Percentiles rank a stretch among this genome's conserved stretches.
Conservation (phyloP, 768 basidiomycete genomes). For the Glaciozyma martinii region DNA sequence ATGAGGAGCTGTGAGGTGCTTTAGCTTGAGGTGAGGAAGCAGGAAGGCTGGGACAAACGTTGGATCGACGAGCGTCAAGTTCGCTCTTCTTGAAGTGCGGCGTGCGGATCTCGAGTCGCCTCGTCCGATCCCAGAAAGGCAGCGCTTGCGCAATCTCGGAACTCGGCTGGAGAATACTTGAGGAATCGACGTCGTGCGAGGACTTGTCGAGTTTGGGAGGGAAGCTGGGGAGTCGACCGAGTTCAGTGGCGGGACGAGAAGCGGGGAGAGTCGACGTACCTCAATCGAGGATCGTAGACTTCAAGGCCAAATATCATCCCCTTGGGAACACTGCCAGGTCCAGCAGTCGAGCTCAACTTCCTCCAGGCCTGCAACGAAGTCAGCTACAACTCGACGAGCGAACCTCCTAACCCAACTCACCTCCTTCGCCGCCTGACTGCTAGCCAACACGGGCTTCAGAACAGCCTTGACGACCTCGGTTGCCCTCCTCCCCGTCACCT, state of each 20-base stretch:
- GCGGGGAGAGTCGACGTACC: constrained; percentile 45
- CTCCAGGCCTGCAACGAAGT: constrained; percentile 56
- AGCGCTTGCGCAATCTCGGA: background rate
- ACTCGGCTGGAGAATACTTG: background rate
- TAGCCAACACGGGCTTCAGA: constrained; percentile 38
- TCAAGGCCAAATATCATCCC: constrained; percentile 70
- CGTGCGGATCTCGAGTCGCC: constrained; percentile 56
- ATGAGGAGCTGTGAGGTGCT: constrained; percentile 51
- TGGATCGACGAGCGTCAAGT: constrained; percentile 68
- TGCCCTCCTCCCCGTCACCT: constrained; percentile 78
- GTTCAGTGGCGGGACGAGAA: background rate
- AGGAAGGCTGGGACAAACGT: constrained; percentile 44
- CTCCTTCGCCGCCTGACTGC: constrained; percentile 1
- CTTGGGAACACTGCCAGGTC: constrained; percentile 58
- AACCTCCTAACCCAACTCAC: background rate
- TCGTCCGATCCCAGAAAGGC: constrained; percentile 46
- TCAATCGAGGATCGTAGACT: constrained; percentile 77
- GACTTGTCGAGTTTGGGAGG: constrained; percentile 10
- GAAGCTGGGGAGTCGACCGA: background rate
- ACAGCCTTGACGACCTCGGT: constrained; percentile 53
- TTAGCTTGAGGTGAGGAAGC: no score
- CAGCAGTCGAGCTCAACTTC: constrained; percentile 52
- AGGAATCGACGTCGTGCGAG: background rate
- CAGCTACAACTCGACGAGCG: background rate
- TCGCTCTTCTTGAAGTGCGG: constrained; percentile 42